Evolutionary conservation across 2,329 filamentous ascomycete genomes (phyloP), one percentile per base, ranked within the genome.

Genomic region (Paecilomyces fulvus): DNA sequence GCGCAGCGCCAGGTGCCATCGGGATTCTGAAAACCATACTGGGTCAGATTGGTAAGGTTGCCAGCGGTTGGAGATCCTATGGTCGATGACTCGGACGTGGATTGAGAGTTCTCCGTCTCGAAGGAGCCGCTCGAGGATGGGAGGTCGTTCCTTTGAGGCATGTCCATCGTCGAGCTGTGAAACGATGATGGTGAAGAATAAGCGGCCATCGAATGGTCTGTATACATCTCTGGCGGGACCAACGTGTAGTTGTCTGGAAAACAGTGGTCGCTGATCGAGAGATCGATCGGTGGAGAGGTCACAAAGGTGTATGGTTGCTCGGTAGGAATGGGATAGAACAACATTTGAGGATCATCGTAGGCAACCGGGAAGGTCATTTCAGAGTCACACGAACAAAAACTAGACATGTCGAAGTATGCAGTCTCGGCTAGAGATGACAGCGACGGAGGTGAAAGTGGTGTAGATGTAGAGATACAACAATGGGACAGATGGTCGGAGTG

Each of bases 1-100:
- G 78, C 78, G 65, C 83, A 85, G 51, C 78, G 79, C 82, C 82
- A 85, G 57, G 75, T 79, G 1, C 69, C 69, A 12, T 70, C 65
- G 6, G 61, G 55, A 7, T 63, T 64, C n/a, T 60, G 64, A 30
- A 66, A 63, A 1, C 71, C 71, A 57, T 70, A 73, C 17, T 43
- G 20, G 7, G 37, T 43, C 7, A 43, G 37, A 51, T 65, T 62
- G 3, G 64, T 60, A 17, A 73, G 65, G 56, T 72, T 65, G 25
- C 58, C 54, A 20, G 60, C 54, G 37, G 60, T 63, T 21, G 56
- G 53, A 31, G 54, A 58, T 20, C 46, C 28, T 8, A 33, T 56
- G 6, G 46, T 48, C 11, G 53, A 55, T n/a, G 49, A 37, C 2
- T 37, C 31, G 23, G 31, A 48, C 12, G 31, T 53, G 23, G 3